Percentiles rank a stretch among this genome's conserved stretches.
These are phyloP conservation scores for Anthracocystis panici-leucophaei DNA, from an alignment of 1,284 basidiomycete genomes.

Conservation along the genomic window DNA sequence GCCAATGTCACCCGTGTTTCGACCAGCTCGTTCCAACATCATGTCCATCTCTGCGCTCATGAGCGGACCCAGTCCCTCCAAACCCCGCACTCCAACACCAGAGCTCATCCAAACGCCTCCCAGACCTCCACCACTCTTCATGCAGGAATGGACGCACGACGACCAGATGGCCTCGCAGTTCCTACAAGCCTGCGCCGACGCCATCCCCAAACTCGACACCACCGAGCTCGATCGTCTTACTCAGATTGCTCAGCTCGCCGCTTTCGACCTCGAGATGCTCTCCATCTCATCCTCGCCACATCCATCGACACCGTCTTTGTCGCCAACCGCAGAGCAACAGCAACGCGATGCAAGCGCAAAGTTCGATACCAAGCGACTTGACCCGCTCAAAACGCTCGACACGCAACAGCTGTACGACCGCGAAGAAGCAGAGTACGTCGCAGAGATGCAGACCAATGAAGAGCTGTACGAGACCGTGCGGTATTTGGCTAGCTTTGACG, in stretches of 20 bases:
- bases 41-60: slow-evolving; percentile 55
- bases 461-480: slow-evolving; percentile 35
- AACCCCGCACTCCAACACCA: slow-evolving; percentile 19
- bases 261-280: slow-evolving; percentile 31
- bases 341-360: slow-evolving; percentile 11
- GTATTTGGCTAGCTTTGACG: slow-evolving; percentile 42
- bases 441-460: slow-evolving; percentile 20
- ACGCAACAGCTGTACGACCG: slow-evolving; percentile 24
- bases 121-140: slow-evolving; percentile 10
- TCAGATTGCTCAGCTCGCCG: slow-evolving; percentile 44
- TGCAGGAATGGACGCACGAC: slow-evolving; percentile 40
- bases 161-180: slow-evolving; percentile 45
- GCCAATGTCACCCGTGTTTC: slow-evolving; percentile 32
- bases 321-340: slow-evolving; percentile 11
- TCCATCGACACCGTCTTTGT: slow-evolving; percentile 13
- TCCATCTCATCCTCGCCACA: slow-evolving; percentile 8
- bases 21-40: slow-evolving; percentile 43
- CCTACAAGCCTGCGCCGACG: slow-evolving; percentile 25
- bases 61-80: slow-evolving; percentile 29
- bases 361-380: slow-evolving; percentile 23
- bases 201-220: slow-evolving; percentile 34
- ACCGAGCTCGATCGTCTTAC: slow-evolving; percentile 44
- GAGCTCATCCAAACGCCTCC: slow-evolving; percentile 22
- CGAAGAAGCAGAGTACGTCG: slow-evolving; percentile 35
- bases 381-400: slow-evolving; percentile 40